Base-by-base conservation (phyloP, 2,329 filamentous ascomycete species). In the Pseudogymnoascus sp. region DNA sequence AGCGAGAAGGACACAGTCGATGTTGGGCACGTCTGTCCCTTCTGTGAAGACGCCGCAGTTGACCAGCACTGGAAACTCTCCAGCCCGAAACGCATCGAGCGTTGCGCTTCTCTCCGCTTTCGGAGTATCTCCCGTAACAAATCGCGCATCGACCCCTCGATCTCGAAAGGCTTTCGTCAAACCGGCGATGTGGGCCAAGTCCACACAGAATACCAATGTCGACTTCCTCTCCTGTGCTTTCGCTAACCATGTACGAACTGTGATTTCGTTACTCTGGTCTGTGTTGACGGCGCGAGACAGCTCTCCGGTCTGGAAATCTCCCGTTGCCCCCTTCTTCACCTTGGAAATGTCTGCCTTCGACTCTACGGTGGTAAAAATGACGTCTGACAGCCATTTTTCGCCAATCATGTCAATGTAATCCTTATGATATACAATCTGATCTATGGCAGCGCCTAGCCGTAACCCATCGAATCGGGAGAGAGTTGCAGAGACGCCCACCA, bases 11-110 rank as follows among this genome's bases (percentile, higher is more conserved):
- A 99, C 84, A 71, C 94, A 97, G 76, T 99, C 94, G 66, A 99
- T 90, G 71, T 96, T 97, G 5, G 95, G 94, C 33, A 99, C 96
- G 70, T 99, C 94, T 0, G 94, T 99, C 1, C 94, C 94, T 76
- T 99, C 94, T 0, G 93, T 97, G 70, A 96, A 97, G 40, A 99
- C 89, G 7, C 92, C 92, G 70, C 94, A 97, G 72, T 99, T 99
- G 59, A 99, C 77, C 11, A 99, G 80, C 0, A 99, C 90, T 0
- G 91, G 90, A 65, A 90, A 97, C 44, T 92, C 83, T 6, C 86
- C 83, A 1, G 78, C 80, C 66, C 83, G 88, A 74, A 99, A 99
- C 2, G 83, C 84, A 33, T 90, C 85, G 1, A 99, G 79, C 1
- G 84, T 84, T 59, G 87, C 80, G 59, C 84, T 81, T 47, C 94